These are phyloP conservation scores for Alternaria conjuncta DNA, from an alignment of 2,329 filamentous ascomycete species.

Conservation along the genomic window DNA sequence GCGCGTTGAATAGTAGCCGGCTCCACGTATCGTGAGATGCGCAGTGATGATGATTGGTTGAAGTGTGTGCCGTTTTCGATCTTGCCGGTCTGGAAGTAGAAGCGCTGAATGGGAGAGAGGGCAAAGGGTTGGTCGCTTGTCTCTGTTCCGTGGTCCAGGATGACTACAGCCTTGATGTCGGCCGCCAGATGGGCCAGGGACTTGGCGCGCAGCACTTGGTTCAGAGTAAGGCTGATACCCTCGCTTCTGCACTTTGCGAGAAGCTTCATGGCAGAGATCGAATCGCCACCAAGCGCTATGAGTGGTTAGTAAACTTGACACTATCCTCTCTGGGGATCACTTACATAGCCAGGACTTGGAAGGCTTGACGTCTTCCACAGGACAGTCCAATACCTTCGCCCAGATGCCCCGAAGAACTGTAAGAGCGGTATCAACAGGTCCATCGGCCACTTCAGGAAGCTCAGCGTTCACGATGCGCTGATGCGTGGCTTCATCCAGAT, in stretches of 20 bases:
- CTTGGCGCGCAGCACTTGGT: constrained; percentile 43
- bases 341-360: constrained; percentile 42
- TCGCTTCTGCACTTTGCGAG: constrained; percentile 40
- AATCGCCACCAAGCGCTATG: constrained; percentile 41
- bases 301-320: constrained; percentile 7
- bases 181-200: constrained; percentile 38
- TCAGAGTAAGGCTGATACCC: constrained; percentile 38
- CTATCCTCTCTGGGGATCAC: background rate
- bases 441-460: constrained; percentile 25
- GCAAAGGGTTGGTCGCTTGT: constrained; percentile 44
- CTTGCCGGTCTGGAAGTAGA: constrained; percentile 49
- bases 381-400: constrained; percentile 51
- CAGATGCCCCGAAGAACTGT: constrained; percentile 47
- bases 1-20: constrained; percentile 25
- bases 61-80: constrained; percentile 48
- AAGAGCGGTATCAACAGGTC: constrained; percentile 17
- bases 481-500: constrained; percentile 49
- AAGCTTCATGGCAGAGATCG: constrained; percentile 43
- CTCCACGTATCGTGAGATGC: constrained; percentile 38
- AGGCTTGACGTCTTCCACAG: constrained; percentile 30
- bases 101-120: constrained; percentile 54
- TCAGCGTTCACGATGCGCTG: constrained; percentile 50
- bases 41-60: constrained; percentile 55
- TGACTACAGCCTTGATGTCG: constrained; percentile 15
- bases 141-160: constrained; percentile 20